A percentile compares a stretch with the other conserved stretches of the same genome.
These are phyloP conservation scores for Nakataea oryzae DNA, from an alignment of 2,329 filamentous ascomycete genomes.

Conservation along the genomic window DNA sequence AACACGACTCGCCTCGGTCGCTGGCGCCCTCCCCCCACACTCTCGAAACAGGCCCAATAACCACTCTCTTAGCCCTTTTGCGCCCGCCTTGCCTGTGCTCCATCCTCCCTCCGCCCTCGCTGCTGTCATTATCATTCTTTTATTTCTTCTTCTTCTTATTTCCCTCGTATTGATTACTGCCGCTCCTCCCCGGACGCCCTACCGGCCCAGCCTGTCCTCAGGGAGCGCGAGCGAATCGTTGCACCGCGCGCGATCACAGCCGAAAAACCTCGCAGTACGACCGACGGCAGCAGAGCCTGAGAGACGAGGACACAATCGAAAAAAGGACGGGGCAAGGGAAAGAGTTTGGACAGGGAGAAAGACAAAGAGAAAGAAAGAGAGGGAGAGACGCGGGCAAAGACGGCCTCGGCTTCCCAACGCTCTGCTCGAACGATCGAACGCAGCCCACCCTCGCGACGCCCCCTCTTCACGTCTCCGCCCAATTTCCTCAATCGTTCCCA, in stretches of 20 bases:
- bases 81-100: constrained; percentile 1
- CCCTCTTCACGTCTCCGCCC: background rate
- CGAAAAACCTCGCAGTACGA: background rate
- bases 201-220: background rate
- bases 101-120: constrained; percentile 6
- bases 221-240: background rate
- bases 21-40: constrained; percentile 10
- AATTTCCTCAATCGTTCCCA: background rate
- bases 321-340: background rate
- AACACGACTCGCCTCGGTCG: background rate
- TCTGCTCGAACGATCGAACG: background rate
- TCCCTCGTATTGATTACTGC: background rate
- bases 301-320: background rate
- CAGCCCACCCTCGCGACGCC: background rate
- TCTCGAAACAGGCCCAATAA: constrained; percentile 12
- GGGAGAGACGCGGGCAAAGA: background rate
- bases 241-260: background rate
- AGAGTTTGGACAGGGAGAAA: too few relatives aligned
- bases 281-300: background rate
- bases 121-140: background rate
- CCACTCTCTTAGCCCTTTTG: constrained; percentile 5
- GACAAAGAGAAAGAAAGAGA: background rate
- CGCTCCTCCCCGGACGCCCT: background rate
- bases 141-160: constrained; percentile 3
- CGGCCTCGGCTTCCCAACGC: background rate